phyloP scores from a whole-genome alignment of 2,329 filamentous ascomycete species.

The Diaporthe citriasiana region DNA sequence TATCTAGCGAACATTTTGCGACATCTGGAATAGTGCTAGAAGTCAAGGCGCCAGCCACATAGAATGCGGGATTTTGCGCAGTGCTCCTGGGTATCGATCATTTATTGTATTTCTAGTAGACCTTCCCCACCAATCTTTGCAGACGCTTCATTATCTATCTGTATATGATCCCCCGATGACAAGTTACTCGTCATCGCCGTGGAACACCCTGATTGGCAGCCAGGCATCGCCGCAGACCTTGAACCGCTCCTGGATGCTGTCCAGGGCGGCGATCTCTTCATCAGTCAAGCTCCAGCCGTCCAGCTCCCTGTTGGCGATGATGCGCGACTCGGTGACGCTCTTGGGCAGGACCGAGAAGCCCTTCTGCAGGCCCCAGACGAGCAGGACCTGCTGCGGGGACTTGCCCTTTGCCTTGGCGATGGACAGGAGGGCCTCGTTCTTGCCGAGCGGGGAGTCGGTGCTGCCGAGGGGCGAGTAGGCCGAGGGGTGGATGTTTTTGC shows the following conservation, averaged over 20 bases:
- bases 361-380: conserved; percentile 85
- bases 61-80: too few relatives aligned
- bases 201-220: conserved; percentile 85
- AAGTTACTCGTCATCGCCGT: conserved; percentile 81
- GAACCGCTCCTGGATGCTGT: conserved; percentile 80
- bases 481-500: conserved; percentile 81
- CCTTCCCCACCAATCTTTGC: conserved; percentile 3
- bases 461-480: conserved; percentile 82
- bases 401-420: conserved; percentile 77
- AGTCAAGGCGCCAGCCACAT: too few relatives aligned
- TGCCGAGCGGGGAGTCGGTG: conserved; percentile 78
- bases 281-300: conserved; percentile 80
- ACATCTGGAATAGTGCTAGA: background rate
- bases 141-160: conserved; percentile 10
- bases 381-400: conserved; percentile 80
- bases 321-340: conserved; percentile 79
- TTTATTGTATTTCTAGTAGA: background rate
- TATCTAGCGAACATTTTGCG: background rate
- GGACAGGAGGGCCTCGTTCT: conserved; percentile 72
- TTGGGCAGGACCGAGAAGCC: conserved; percentile 90
- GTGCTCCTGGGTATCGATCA: background rate
- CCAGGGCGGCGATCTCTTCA: conserved; percentile 79
- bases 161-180: background rate
- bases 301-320: conserved; percentile 81
- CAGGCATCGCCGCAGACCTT: conserved; percentile 85